Evolutionary conservation across 345 rosid genomes (phyloP).

Genomic region (Cochlearia excelsa): DNA sequence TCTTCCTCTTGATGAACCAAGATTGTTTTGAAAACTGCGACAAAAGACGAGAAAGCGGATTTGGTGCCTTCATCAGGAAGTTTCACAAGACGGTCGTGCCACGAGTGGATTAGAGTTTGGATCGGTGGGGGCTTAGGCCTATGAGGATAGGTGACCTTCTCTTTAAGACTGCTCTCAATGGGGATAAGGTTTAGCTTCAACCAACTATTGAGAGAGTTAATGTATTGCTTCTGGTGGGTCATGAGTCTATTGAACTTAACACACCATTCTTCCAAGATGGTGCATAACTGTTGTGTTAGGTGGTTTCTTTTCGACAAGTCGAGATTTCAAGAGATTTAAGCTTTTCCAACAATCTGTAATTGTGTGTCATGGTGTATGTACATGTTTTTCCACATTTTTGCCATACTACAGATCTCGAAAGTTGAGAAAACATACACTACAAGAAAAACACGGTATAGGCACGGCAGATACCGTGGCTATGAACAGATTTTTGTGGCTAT

Average conservation of each 20-base stretch:
- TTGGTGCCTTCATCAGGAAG: conserved; percentile 83
- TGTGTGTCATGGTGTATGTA: conserved; percentile 65
- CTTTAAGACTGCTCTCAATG: conserved; percentile 68
- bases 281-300: conserved; percentile 60
- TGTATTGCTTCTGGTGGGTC: conserved; percentile 71
- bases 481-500: too few species aligned
- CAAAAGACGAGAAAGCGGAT: conserved; percentile 74
- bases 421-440: not conserved
- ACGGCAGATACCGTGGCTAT: too few species aligned
- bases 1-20: conserved; percentile 77
- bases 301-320: conserved; percentile 59
- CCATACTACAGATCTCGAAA: conserved; percentile 54
- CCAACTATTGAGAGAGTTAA: conserved; percentile 64
- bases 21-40: conserved; percentile 66
- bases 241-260: conserved; percentile 66
- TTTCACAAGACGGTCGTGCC: conserved; percentile 72
- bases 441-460: too few species aligned
- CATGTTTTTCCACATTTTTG: conserved; percentile 84
- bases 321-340: conserved; percentile 62
- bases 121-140: conserved; percentile 68
- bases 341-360: conserved; percentile 52
- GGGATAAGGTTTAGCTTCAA: conserved; percentile 21
- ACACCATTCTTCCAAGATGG: conserved; percentile 68
- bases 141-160: conserved; percentile 71
- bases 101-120: conserved; percentile 63